These are phyloP conservation scores for Tuber borchii DNA, from an alignment of 495 filamentous ascomycete species.

Conservation along the genomic window DNA sequence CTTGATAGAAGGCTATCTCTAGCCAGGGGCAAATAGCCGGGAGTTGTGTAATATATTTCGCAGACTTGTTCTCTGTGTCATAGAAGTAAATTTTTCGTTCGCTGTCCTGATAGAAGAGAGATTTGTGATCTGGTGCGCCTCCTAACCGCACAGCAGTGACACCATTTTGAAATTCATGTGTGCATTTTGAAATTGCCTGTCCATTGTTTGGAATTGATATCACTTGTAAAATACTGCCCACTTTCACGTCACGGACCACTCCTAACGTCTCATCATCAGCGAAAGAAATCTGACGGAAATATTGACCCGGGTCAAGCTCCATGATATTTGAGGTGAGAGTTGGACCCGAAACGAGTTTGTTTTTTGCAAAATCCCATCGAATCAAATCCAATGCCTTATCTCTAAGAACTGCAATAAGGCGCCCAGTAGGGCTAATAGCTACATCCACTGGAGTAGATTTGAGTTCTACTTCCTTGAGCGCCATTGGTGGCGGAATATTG, in stretches of 20 bases:
- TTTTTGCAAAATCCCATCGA: conserved; percentile 54
- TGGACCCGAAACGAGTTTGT: conserved; percentile 46
- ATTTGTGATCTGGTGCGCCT: conserved; percentile 38
- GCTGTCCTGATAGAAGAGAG: conserved; percentile 42
- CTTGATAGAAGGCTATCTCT: conserved; percentile 43
- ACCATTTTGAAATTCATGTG: conserved; percentile 25
- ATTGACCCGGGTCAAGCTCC: conserved; percentile 43
- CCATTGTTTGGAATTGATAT: conserved; percentile 22
- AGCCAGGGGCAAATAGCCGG: conserved; percentile 52
- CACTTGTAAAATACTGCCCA: conserved; percentile 28
- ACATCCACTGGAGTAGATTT: conserved; percentile 63
- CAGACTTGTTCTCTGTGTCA: conserved; percentile 26
- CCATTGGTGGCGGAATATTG: conserved; percentile 89
- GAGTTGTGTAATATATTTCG: conserved; percentile 43
- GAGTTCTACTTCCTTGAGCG: conserved; percentile 64
- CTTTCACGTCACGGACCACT: conserved; percentile 18
- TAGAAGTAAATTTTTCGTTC: conserved; percentile 41
- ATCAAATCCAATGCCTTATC: conserved; percentile 57
- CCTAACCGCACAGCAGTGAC: conserved; percentile 29
- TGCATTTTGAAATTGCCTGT: conserved; percentile 17
- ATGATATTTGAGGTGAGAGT: conserved; percentile 49
- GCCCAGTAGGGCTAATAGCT: conserved; percentile 60
- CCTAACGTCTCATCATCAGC: conserved; percentile 34
- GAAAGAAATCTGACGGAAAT: conserved; percentile 40
- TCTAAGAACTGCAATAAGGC: conserved; percentile 67